Percentiles rank a stretch among this genome's conserved stretches.
These are phyloP conservation scores for Tilletiaria anomala DNA, from an alignment of 1,284 basidiomycete species.

Conservation along the genomic window DNA sequence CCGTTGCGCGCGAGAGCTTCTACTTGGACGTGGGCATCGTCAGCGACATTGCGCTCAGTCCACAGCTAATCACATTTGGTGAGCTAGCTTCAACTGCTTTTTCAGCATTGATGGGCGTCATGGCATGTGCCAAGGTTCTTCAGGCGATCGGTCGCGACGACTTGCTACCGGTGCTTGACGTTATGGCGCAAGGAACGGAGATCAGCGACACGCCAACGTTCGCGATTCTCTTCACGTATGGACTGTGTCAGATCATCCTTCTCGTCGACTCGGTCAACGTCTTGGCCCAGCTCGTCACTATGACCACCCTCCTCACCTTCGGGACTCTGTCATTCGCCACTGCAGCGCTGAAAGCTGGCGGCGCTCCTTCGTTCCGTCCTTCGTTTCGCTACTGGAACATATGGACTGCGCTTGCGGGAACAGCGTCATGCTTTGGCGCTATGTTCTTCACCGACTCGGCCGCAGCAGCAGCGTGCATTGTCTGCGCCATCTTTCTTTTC, in stretches of 20 bases:
- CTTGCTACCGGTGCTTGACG: slow-evolving; percentile 26
- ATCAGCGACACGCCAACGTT: slow-evolving; percentile 31
- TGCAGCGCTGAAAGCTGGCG: slow-evolving; percentile 36
- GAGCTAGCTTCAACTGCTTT: slow-evolving; percentile 35
- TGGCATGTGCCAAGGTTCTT: slow-evolving; percentile 36
- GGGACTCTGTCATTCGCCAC: slow-evolving; percentile 35
- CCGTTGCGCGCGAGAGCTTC: slow-evolving; percentile 30
- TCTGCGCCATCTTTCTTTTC: slow-evolving; percentile 29
- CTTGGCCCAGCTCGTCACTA: slow-evolving; percentile 37
- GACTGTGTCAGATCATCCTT: slow-evolving; percentile 30
- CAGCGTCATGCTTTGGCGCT: slow-evolving; percentile 26
- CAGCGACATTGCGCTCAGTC: slow-evolving; percentile 30
- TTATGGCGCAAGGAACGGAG: slow-evolving; percentile 35
- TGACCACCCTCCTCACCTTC: slow-evolving; percentile 37
- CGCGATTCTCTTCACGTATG: slow-evolving; percentile 30
- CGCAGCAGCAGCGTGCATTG: slow-evolving; percentile 24
- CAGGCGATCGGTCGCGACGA: slow-evolving; percentile 38
- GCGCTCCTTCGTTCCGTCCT: slow-evolving; percentile 36
- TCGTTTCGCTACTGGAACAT: slow-evolving; percentile 40
- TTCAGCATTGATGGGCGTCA: slow-evolving; percentile 37
- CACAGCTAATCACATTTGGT: slow-evolving; percentile 32
- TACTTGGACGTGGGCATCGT: slow-evolving; percentile 35
- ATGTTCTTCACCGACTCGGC: slow-evolving; percentile 35
- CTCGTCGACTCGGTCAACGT: slow-evolving; percentile 37
- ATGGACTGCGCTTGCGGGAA: slow-evolving; percentile 35